Evolutionary conservation across 805 yeast species (phyloP), one percentile per base, ranked within the genome.

Genomic region (Saccharomyces kudriavzevii): DNA sequence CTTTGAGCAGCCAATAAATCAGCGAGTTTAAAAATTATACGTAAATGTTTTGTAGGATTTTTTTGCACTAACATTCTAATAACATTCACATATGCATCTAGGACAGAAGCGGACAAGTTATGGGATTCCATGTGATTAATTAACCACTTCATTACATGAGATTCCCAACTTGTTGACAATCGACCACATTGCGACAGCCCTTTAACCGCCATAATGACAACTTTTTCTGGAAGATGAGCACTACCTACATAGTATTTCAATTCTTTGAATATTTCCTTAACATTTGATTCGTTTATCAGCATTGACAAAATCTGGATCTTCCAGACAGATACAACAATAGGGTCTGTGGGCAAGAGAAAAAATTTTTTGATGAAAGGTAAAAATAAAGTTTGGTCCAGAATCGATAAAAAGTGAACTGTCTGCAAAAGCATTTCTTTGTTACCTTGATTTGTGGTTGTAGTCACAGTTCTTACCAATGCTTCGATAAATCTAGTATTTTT

Each of bases 31-130:
- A 81, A 74, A 13, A 86, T 77, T 1, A 85, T 79, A 30, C 76
- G 75, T 30, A 81, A 68, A 55, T 87, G 80, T 22, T 72, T 75
- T 29, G 70, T 65, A 5, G 85, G 80, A 54, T 82, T 74, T 57
- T 77, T 78, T 65, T 88, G 95, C 40, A 90, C 80, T 56, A 90
- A 69, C 57, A 78, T 80, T 48, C 97, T 74, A 5, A 91, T 76
- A 2, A 89, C 88, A 5, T 87, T 81, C 3, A 91, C 76, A 50
- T 85, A 75, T 60, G 89, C 94, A 52, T 82, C 79, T 45, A 82
- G 74, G 4, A 85, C 63, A 5, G 56, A 55, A 22, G 60, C 57
- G 1, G 70, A 58, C 4, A 58, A 48, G 4, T 55, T 55, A 3
- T 62, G 54, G 8, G 53, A 27, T 55, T 77, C 62, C 53, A 84